These are phyloP conservation scores for Fusarium chlamydosporum DNA, from an alignment of 2,329 filamentous ascomycete genomes.

Conservation along the genomic window DNA sequence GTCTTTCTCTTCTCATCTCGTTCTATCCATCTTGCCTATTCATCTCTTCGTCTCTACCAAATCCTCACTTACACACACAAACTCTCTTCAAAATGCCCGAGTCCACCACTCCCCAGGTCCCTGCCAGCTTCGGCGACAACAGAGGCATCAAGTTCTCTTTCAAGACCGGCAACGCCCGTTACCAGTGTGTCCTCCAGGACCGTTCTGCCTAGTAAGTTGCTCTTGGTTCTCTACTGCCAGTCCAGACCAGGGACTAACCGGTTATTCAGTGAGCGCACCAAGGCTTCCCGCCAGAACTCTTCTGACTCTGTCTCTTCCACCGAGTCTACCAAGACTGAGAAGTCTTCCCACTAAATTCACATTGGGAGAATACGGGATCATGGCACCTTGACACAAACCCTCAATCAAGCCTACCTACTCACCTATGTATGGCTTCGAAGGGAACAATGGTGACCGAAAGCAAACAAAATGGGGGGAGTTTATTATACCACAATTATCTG, in stretches of 20 bases:
- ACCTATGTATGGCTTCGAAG: slow-evolving; percentile 2
- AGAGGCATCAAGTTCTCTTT: slow-evolving; percentile 63
- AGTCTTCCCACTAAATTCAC: slow-evolving; percentile 41
- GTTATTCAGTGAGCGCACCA: slow-evolving; percentile 57
- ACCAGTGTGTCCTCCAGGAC: slow-evolving; percentile 61
- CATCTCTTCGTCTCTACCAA: slow-evolving; percentile 2
- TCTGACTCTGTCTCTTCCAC: slow-evolving; percentile 54
- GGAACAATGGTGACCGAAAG: slow-evolving; percentile 9
- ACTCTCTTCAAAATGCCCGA: slow-evolving; percentile 43
- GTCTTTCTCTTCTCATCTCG: slow-evolving; percentile 1
- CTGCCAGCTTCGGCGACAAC: slow-evolving; percentile 55
- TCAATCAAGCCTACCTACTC: slow-evolving; percentile 8
- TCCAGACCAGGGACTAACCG: slow-evolving; percentile 28
- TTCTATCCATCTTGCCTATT: slow-evolving; percentile 7
- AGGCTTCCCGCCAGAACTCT: slow-evolving; percentile 57
- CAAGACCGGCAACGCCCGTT: slow-evolving; percentile 59
- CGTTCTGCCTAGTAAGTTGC: slow-evolving; percentile 60
- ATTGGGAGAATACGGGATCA: slow-evolving; percentile 9
- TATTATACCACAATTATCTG: slow-evolving; percentile 42
- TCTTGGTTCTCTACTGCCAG: neutral
- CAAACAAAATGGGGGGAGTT: slow-evolving; percentile 32
- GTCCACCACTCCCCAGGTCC: slow-evolving; percentile 35
- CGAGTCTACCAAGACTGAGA: slow-evolving; percentile 50
- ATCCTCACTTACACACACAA: slow-evolving; percentile 25
- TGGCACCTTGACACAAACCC: slow-evolving; percentile 12